Conservation (phyloP, 768 basidiomycete genomes). For the Lactarius quietus region DNA sequence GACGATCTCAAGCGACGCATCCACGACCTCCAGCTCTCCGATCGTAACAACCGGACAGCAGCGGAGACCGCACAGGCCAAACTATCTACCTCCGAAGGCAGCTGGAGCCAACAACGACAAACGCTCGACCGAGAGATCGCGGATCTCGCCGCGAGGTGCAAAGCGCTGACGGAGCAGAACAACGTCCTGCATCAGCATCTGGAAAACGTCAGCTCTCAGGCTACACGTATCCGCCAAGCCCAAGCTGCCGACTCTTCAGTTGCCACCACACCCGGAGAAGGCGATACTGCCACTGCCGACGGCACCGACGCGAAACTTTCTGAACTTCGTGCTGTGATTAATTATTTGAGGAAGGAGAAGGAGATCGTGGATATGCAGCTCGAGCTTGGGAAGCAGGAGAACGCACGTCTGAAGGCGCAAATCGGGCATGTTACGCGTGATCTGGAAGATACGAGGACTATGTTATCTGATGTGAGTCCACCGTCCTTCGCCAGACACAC, state of each 20-base stretch:
- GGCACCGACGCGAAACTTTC: slow-evolving; percentile 62
- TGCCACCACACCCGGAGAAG: slow-evolving; percentile 39
- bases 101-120: slow-evolving; percentile 78
- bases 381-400: slow-evolving; percentile 78
- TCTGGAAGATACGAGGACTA: slow-evolving; percentile 64
- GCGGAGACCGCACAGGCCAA: slow-evolving; percentile 77
- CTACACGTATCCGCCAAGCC: slow-evolving; percentile 72
- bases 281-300: slow-evolving; percentile 39
- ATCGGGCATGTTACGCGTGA: slow-evolving; percentile 68
- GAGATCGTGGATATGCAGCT: slow-evolving; percentile 88
- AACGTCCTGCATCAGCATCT: slow-evolving; percentile 75
- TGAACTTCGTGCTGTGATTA: slow-evolving; percentile 73
- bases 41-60: slow-evolving; percentile 55
- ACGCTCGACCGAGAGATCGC: slow-evolving; percentile 73
- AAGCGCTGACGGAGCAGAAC: slow-evolving; percentile 76
- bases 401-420: slow-evolving; percentile 65
- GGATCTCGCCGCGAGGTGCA: slow-evolving; percentile 69
- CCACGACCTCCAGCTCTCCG: slow-evolving; percentile 44
- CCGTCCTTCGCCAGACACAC: slow-evolving; percentile 4
- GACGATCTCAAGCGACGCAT: slow-evolving; percentile 64
- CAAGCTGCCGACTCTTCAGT: slow-evolving; percentile 56
- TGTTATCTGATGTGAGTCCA: slow-evolving; percentile 61
- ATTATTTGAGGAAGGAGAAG: slow-evolving; percentile 85
- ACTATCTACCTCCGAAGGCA: slow-evolving; percentile 62
- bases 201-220: slow-evolving; percentile 79